phyloP scores from a whole-genome alignment of 495 filamentous ascomycete genomes.

The Xylaria grammica region DNA sequence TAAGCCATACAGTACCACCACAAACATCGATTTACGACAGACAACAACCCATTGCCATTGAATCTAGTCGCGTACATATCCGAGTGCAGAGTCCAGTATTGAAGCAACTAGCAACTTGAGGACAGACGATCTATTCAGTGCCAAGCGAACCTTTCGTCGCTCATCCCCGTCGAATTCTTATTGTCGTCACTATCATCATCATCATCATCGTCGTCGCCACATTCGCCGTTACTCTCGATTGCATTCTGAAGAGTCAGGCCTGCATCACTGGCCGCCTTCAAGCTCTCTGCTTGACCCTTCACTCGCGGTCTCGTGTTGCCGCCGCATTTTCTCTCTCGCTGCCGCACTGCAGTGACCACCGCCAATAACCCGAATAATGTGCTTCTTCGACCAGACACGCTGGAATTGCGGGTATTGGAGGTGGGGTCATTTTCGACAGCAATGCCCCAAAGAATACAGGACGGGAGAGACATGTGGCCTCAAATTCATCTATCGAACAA shows the following conservation, averaged over 20 bases:
- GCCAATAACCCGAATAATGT: constrained; percentile 52
- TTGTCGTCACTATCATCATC: background rate
- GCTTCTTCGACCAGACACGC: constrained; percentile 67
- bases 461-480: constrained; percentile 98
- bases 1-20: background rate
- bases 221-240: background rate
- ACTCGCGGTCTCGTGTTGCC: constrained; percentile 22
- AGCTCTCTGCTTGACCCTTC: constrained; percentile 4
- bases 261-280: background rate
- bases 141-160: background rate
- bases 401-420: constrained; percentile 88
- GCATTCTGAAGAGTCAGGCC: background rate
- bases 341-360: constrained; percentile 9
- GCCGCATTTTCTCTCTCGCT: background rate
- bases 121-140: constrained; percentile 2
- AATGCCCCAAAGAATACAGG: constrained; percentile 95
- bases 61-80: constrained; percentile 1
- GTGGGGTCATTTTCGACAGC: constrained; percentile 93
- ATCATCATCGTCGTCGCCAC: background rate
- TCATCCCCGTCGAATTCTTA: background rate
- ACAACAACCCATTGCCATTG: background rate
- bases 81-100: background rate
- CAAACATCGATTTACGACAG: background rate
- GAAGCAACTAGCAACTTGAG: constrained; percentile 5
- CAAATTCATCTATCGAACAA: constrained; percentile 80